Percentiles rank a stretch among this genome's conserved stretches.
These are phyloP conservation scores for Artemisia princeps DNA, from an alignment of 140 eudicot genomes.

Conservation along the genomic window DNA sequence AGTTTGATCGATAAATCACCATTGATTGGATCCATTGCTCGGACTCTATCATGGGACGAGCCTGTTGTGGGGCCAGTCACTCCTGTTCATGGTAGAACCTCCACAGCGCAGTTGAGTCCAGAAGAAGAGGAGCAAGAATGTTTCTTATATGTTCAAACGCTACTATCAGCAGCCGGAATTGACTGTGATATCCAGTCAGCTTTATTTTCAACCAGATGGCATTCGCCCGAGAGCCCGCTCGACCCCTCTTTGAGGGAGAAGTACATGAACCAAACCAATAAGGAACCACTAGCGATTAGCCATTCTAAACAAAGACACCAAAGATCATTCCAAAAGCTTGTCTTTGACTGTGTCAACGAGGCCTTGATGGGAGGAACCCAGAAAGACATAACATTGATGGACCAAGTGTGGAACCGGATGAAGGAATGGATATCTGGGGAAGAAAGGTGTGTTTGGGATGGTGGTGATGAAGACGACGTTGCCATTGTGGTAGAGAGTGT, in stretches of 20 bases:
- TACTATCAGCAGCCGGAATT: constrained; percentile 61
- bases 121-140: constrained; percentile 63
- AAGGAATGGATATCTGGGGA: constrained; percentile 58
- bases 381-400: constrained; percentile 29
- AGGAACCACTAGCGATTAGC: constrained; percentile 30
- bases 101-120: constrained; percentile 31
- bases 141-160: constrained; percentile 47
- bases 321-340: constrained; percentile 58
- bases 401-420: constrained; percentile 63
- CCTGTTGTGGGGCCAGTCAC: constrained; percentile 39
- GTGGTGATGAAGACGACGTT: constrained; percentile 31
- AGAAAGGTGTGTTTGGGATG: constrained; percentile 38
- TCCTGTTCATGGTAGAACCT: constrained; percentile 31
- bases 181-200: constrained; percentile 26
- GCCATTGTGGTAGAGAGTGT: constrained; percentile 54
- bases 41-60: constrained; percentile 85
- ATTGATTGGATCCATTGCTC: constrained; percentile 82
- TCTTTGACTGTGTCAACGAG: constrained; percentile 77
- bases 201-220: constrained; percentile 46
- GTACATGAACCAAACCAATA: constrained; percentile 39
- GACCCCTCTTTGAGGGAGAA: constrained; percentile 76
- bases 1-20: constrained; percentile 87
- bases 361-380: constrained; percentile 33
- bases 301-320: constrained; percentile 56
- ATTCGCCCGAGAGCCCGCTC: constrained; percentile 70